Evolutionary conservation across 1,284 basidiomycete species (phyloP).

Genomic region (Malassezia restricta): DNA sequence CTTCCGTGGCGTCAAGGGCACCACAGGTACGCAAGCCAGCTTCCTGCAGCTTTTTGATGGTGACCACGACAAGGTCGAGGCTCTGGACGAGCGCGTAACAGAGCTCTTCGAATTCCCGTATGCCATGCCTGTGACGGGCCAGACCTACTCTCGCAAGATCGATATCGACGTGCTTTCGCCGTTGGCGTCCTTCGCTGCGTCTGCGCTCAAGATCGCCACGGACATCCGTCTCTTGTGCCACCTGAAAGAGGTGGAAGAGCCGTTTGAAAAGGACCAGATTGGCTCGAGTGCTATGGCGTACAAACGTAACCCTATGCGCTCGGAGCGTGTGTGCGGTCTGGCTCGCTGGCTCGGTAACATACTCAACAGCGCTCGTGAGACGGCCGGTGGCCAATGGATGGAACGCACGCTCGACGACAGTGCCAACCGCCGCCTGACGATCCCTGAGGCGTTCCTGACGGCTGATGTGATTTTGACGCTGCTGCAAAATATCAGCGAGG

Average conservation of each 20-base stretch:
- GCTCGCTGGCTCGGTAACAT: conserved; percentile 61
- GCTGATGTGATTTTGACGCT: conserved; percentile 92
- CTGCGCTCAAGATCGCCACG: conserved; percentile 94
- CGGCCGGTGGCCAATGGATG: conserved; percentile 49
- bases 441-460: conserved; percentile 93
- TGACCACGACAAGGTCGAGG: conserved; percentile 70
- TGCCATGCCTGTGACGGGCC: conserved; percentile 92
- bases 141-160: conserved; percentile 96
- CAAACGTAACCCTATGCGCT: conserved; percentile 99
- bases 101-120: conserved; percentile 80
- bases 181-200: conserved; percentile 79
- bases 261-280: conserved; percentile 97
- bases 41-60: conserved; percentile 91
- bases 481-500: conserved; percentile 91
- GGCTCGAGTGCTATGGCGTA: conserved; percentile 94
- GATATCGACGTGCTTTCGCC: conserved; percentile 85
- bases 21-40: conserved; percentile 92
- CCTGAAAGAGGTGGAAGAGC: conserved; percentile 85
- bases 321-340: conserved; percentile 88
- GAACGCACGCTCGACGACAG: conserved; percentile 50
- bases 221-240: conserved; percentile 58
- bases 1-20: conserved; percentile 96
- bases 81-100: conserved; percentile 64
- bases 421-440: conserved; percentile 86
- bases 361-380: conserved; percentile 38